A percentile compares a stretch with the other conserved stretches of the same genome.
Conservation (phyloP, 352 stramenopile species). For the Pythium diclinum region DNA sequence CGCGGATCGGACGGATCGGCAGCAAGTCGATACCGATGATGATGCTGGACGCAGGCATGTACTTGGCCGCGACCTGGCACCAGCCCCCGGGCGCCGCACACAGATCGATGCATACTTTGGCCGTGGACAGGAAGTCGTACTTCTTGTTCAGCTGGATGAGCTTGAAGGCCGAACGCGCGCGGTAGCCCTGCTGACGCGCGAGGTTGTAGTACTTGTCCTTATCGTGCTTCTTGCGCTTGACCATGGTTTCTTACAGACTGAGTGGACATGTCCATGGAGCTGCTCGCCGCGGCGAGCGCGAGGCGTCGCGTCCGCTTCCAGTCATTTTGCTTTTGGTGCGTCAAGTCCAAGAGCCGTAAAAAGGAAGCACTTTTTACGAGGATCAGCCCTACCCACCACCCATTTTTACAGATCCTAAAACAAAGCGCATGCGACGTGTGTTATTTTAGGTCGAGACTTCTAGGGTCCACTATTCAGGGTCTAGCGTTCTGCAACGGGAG, state of each 20-base stretch:
- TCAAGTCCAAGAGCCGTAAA: conserved; percentile 13
- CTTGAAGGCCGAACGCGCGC: conserved; percentile 99
- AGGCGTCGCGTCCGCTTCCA: conserved; percentile 24
- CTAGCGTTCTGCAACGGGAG: too few species aligned
- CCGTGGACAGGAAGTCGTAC: conserved; percentile 96
- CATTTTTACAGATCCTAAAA: conserved; percentile 26
- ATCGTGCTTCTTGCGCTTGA: conserved; percentile 98
- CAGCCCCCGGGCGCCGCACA: conserved; percentile 98
- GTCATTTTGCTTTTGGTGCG: conserved; percentile 21
- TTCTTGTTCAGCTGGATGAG: conserved; percentile 99
- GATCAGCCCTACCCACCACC: conserved; percentile 26
- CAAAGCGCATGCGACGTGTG: conserved; percentile 14
- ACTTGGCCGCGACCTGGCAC: conserved; percentile 93
- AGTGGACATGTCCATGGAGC: not conserved
- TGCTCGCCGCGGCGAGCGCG: not conserved
- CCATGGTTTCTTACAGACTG: conserved; percentile 46
- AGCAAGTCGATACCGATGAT: conserved; percentile 98
- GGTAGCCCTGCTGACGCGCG: conserved; percentile 98
- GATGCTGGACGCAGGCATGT: conserved; percentile 94
- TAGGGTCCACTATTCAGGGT: conserved; percentile 13
- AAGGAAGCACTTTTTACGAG: conserved; percentile 22
- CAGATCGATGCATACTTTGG: conserved; percentile 98
- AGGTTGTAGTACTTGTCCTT: conserved; percentile 99
- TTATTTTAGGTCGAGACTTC: conserved; percentile 1
- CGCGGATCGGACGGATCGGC: conserved; percentile 95